Conservation (phyloP, 495 filamentous ascomycete species). For the Copromyces sp. region DNA sequence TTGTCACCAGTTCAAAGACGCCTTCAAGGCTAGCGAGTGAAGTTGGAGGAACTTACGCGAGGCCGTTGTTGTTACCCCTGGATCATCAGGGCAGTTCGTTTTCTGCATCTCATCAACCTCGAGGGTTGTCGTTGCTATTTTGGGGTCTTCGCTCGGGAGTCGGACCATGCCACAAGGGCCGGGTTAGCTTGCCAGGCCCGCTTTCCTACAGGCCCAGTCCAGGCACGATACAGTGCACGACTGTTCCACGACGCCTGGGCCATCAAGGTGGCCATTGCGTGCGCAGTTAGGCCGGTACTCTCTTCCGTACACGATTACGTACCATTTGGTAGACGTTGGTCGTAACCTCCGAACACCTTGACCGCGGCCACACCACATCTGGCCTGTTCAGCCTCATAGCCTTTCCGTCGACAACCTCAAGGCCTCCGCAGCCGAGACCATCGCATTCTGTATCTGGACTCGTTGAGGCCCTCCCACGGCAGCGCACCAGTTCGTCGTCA, state of each 20-base stretch:
- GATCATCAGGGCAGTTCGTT: neutral
- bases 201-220: neutral
- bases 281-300: neutral
- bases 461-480: neutral
- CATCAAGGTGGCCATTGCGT: neutral
- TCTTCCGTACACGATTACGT: neutral
- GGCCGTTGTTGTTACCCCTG: neutral
- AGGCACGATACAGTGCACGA: neutral
- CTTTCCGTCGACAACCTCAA: neutral
- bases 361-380: neutral
- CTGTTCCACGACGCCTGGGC: neutral
- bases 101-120: neutral
- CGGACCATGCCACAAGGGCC: neutral
- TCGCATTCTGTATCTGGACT: neutral
- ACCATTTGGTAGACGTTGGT: neutral
- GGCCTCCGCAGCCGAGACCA: neutral
- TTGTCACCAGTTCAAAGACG: neutral
- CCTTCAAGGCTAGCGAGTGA: neutral
- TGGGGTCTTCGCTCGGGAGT: neutral
- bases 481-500: slow-evolving; percentile 5
- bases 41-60: neutral
- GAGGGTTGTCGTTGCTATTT: neutral
- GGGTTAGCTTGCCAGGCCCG: neutral
- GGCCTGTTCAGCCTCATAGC: neutral
- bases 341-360: neutral